Evolutionary conservation across 1,284 basidiomycete genomes (phyloP).

Genomic region (Pyrrhoderma noxium): DNA sequence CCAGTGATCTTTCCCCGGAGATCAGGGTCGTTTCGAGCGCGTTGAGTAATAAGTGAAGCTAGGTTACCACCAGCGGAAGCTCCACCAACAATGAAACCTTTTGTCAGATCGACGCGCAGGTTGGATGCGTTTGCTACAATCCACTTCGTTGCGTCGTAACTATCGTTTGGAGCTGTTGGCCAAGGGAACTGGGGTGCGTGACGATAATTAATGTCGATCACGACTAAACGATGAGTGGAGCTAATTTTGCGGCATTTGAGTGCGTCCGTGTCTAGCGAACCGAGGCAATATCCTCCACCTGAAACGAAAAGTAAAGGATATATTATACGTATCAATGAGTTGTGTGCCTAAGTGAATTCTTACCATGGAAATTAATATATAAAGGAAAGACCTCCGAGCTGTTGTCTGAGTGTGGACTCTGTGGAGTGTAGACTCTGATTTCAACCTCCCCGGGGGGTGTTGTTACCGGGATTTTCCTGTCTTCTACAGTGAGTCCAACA

Average conservation of each 20-base stretch:
- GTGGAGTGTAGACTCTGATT: constrained; percentile 13
- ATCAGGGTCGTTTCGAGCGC: constrained; percentile 21
- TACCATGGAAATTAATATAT: constrained; percentile 10
- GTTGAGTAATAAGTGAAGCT: constrained; percentile 19
- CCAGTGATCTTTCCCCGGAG: constrained; percentile 16
- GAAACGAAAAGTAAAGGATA: too few relatives aligned
- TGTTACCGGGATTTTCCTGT: constrained; percentile 1
- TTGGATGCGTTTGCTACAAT: constrained; percentile 1
- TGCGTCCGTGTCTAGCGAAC: constrained; percentile 21
- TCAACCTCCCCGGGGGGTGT: constrained; percentile 6
- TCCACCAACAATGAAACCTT: constrained; percentile 24
- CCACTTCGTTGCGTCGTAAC: constrained; percentile 30
- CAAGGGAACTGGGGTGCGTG: constrained; percentile 35
- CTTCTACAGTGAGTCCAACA: constrained; percentile 10
- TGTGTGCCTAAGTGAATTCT: too few relatives aligned
- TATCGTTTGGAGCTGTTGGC: constrained; percentile 32
- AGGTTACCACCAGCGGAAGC: constrained; percentile 24
- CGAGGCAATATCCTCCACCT: constrained; percentile 12
- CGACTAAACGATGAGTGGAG: constrained; percentile 20
- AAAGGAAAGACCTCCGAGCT: constrained; percentile 8
- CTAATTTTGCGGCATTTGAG: constrained; percentile 17
- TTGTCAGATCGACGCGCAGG: constrained; percentile 14
- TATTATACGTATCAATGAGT: too few relatives aligned
- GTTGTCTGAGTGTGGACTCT: constrained; percentile 1
- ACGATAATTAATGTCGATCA: constrained; percentile 21